These are phyloP conservation scores for Candida labiduridarum DNA, from an alignment of 1,139 yeast species.

Conservation along the genomic window DNA sequence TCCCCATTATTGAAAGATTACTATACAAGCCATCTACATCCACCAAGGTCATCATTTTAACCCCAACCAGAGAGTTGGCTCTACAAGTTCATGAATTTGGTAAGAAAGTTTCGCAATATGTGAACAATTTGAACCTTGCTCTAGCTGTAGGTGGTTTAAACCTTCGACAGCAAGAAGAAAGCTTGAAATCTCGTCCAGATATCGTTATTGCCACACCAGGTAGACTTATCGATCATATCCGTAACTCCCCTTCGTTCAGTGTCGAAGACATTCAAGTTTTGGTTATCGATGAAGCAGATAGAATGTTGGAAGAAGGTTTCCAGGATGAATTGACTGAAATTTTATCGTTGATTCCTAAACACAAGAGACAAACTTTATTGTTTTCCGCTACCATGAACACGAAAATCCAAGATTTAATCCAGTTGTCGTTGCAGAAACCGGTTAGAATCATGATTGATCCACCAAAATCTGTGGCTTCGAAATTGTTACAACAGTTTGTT, in stretches of 20 bases:
- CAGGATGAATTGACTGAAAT: constrained; percentile 93
- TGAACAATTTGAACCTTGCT: constrained; percentile 77
- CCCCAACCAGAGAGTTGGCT: constrained; percentile 98
- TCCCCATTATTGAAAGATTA: constrained; percentile 91
- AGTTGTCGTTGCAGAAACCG: constrained; percentile 84
- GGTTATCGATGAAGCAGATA: constrained; percentile 96
- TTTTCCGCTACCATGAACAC: constrained; percentile 99
- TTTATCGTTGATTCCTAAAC: constrained; percentile 77
- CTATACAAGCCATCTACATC: constrained; percentile 87
- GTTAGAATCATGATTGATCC: constrained; percentile 96
- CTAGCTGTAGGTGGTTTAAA: constrained; percentile 98
- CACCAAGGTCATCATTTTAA: constrained; percentile 84
- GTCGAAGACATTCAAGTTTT: constrained; percentile 90
- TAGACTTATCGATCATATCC: constrained; percentile 91
- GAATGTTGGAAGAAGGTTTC: constrained; percentile 99
- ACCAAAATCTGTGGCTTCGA: constrained; percentile 88
- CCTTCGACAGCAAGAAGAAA: constrained; percentile 92
- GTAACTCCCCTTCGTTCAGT: constrained; percentile 91
- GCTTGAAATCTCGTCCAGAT: constrained; percentile 89
- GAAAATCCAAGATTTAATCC: constrained; percentile 82
- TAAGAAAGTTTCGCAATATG: constrained; percentile 75
- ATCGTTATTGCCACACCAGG: constrained; percentile 98
- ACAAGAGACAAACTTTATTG: constrained; percentile 86
- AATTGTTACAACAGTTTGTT: constrained; percentile 88
- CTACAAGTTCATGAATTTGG: constrained; percentile 96